A percentile compares a stretch with the other conserved stretches of the same genome.
Evolutionary conservation across 1,284 basidiomycete species (phyloP).

Genomic region (Cryptococcus hybrid): DNA sequence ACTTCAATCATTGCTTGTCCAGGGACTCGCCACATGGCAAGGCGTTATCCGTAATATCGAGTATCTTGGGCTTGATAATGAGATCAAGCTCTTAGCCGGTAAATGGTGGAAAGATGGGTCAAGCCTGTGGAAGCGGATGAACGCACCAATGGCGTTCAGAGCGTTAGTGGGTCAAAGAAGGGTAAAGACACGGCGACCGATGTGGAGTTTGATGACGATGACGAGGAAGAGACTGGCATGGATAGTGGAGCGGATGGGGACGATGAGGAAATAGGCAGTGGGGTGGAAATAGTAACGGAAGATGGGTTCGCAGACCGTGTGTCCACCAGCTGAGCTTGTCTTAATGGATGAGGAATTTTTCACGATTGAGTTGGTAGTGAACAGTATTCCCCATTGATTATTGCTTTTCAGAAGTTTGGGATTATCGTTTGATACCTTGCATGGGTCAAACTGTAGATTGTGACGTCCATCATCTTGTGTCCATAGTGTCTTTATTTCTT

Average conservation of each 20-base stretch:
- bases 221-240: conserved; percentile 6
- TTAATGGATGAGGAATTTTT: not conserved
- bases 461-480: no score
- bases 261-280: conserved; percentile 4
- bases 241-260: conserved; percentile 12
- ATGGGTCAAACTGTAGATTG: no score
- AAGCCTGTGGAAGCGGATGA: conserved; percentile 19
- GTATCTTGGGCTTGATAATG: conserved; percentile 44
- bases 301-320: conserved; percentile 12
- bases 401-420: no score
- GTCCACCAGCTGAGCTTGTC: conserved; percentile 4
- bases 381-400: no score
- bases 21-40: conserved; percentile 42
- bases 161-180: not conserved
- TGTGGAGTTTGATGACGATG: conserved; percentile 5
- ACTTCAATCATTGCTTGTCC: conserved; percentile 30
- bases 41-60: conserved; percentile 48
- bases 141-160: not conserved
- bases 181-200: conserved; percentile 4
- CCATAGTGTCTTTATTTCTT: no score
- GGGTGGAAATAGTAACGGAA: not conserved
- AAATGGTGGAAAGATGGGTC: conserved; percentile 50
- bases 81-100: conserved; percentile 42
- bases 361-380: no score
- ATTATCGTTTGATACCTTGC: no score